These are phyloP conservation scores for Penicillium waksmanii DNA, from an alignment of 495 filamentous ascomycete genomes.

Conservation along the genomic window DNA sequence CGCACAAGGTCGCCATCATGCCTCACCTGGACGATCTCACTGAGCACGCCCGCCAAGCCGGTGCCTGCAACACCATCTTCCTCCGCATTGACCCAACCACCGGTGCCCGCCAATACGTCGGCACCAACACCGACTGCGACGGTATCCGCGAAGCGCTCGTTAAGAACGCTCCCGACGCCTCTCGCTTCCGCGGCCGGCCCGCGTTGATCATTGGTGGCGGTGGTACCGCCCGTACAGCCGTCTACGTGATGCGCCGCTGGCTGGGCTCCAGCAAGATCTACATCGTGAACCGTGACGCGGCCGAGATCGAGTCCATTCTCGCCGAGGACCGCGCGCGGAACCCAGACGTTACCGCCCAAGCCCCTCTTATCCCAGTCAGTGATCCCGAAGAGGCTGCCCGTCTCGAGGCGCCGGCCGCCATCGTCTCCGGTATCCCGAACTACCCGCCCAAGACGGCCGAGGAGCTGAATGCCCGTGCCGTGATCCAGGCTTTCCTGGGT, in stretches of 20 bases:
- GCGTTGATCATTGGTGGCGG: constrained; percentile 69
- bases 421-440: constrained; percentile 72
- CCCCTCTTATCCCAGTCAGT: constrained; percentile 58
- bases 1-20: constrained; percentile 72
- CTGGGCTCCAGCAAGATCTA: constrained; percentile 68
- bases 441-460: constrained; percentile 62
- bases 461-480: constrained; percentile 58
- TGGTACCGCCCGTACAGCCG: constrained; percentile 68
- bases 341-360: constrained; percentile 39
- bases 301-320: constrained; percentile 66
- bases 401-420: constrained; percentile 60
- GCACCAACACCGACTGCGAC: constrained; percentile 77
- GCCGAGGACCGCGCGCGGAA: constrained; percentile 48
- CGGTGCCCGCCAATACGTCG: constrained; percentile 54
- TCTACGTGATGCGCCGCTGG: constrained; percentile 70
- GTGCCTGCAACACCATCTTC: constrained; percentile 77
- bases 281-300: constrained; percentile 66
- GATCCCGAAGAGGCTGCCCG: constrained; percentile 56
- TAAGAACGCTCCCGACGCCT: constrained; percentile 53
- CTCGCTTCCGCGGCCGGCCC: constrained; percentile 56
- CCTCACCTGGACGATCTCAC: constrained; percentile 69
- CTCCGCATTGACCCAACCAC: constrained; percentile 45
- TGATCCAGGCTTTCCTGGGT: constrained; percentile 59
- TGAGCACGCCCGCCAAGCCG: constrained; percentile 66
- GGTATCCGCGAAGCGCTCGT: constrained; percentile 71